Evolutionary conservation across 164 flowering plant species (phyloP).

Genomic region (Vitis rotundifolia): DNA sequence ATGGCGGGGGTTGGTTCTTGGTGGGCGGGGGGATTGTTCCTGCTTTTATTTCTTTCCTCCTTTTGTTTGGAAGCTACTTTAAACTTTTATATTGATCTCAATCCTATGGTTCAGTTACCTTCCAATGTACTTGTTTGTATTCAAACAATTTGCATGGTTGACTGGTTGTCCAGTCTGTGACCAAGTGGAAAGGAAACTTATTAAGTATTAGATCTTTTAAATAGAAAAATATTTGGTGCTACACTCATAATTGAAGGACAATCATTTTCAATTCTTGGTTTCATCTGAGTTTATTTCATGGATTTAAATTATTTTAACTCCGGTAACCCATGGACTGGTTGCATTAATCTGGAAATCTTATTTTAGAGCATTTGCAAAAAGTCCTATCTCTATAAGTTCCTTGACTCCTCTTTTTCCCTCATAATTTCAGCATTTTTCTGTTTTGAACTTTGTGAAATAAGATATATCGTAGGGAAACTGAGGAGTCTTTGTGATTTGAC

Average conservation of each 20-base stretch:
- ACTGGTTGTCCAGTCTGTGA: neutral
- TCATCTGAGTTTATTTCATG: too few species aligned
- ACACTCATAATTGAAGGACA: neutral
- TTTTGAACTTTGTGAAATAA: too few species aligned
- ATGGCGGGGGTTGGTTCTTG: too few species aligned
- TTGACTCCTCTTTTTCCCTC: neutral
- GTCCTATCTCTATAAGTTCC: too few species aligned
- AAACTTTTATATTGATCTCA: neutral
- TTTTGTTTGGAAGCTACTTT: neutral
- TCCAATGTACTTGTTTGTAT: neutral
- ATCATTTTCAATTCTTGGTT: neutral
- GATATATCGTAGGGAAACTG: neutral
- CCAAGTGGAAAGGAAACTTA: neutral
- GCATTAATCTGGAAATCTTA: neutral
- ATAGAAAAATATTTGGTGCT: neutral
- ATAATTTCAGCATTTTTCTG: neutral
- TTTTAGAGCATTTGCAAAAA: too few species aligned
- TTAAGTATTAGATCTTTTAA: neutral
- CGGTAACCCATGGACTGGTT: neutral
- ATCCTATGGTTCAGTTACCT: neutral
- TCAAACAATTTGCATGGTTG: neutral
- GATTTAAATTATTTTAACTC: neutral
- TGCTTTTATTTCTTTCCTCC: neutral
- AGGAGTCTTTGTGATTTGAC: neutral
- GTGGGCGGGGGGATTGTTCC: neutral